Evolutionary conservation across 306 rosid genomes (phyloP), one percentile per base, ranked within the genome.

Genomic region (Cicer pinnatifidum): DNA sequence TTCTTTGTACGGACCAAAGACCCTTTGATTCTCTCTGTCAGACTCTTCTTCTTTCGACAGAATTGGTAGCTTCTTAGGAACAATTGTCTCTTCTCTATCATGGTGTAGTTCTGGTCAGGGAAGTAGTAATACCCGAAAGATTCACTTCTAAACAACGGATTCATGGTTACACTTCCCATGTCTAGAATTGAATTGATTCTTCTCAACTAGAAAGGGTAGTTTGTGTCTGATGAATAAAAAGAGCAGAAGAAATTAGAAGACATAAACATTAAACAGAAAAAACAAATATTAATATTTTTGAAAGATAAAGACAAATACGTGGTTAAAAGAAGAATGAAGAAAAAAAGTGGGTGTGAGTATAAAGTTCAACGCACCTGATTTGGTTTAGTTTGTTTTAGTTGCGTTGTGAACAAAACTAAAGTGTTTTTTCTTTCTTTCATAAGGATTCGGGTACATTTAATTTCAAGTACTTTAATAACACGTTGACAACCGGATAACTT

Each of bases 61-160:
- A 92, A 92, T 75, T 92, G 90, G 75, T 92, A 92, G 88, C 98
- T 92, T 82, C 96, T 87, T 11, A 92, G 83, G 38, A 92, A 92
- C 2, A 90, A 33, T 44, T 89, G 97, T 66, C 98, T 86, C 86
- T 92, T 92, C 67, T 90, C 98, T 75, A 83, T 41, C 86, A 85
- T 87, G 69, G 71, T 75, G 78, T 79, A 56, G 76, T 72, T 79
- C 44, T 78, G 85, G 6, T 89, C 86, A 37, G 72, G 77, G 46
- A 17, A 65, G 81, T 52, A 52, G 85, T 62, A 76, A 15, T 51
- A 57, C 12, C 85, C 88, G 41, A 84, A 54, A 1, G 92, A 83
- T 39, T 86, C 91, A 40, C 82, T 78, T 68, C 92, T 83, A n/a
- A 81, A 84, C 39, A 84, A 15, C 33, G 85, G 77, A 65, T 85